phyloP scores from a whole-genome alignment of 768 basidiomycete species.

The Boletus rubescentipes region DNA sequence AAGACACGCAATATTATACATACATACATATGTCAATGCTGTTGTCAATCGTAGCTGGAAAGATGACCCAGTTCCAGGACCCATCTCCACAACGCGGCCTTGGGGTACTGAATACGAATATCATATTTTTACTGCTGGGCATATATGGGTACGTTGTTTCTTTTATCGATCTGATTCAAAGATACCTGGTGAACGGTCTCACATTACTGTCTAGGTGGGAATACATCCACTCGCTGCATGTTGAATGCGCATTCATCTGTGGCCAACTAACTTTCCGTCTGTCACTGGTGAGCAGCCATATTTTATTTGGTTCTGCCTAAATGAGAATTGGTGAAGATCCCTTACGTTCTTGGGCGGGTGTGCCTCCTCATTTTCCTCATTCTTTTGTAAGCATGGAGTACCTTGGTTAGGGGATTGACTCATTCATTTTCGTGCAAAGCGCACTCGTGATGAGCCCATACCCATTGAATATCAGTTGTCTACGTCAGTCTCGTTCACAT shows the following conservation, averaged over 20 bases:
- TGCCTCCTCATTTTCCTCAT: conserved; percentile 4
- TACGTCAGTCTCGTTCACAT: conserved; percentile 10
- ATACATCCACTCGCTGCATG: conserved; percentile 8
- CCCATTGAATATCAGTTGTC: not conserved
- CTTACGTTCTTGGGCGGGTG: conserved; percentile 19
- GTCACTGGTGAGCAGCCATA: conserved; percentile 16
- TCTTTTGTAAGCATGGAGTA: conserved; percentile 2
- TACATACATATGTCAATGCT: too few species aligned
- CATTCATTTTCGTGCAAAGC: not conserved
- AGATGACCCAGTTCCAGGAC: conserved; percentile 2
- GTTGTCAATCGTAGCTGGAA: too few species aligned
- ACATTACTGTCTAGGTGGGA: conserved; percentile 15
- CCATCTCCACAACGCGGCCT: not conserved
- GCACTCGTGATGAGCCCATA: not conserved
- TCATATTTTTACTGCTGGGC: conserved; percentile 11
- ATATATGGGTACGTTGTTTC: conserved; percentile 15
- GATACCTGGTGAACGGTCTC: not conserved
- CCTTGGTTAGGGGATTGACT: not conserved
- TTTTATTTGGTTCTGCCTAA: not conserved
- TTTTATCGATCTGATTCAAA: too few species aligned
- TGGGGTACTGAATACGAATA: not conserved
- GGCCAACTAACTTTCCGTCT: conserved; percentile 15
- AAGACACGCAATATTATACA: not conserved
- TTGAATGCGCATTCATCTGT: conserved; percentile 17
- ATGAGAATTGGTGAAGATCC: conserved; percentile 6